These are phyloP conservation scores for Bertia moriformis DNA, from an alignment of 2,329 filamentous ascomycete species.

Conservation along the genomic window DNA sequence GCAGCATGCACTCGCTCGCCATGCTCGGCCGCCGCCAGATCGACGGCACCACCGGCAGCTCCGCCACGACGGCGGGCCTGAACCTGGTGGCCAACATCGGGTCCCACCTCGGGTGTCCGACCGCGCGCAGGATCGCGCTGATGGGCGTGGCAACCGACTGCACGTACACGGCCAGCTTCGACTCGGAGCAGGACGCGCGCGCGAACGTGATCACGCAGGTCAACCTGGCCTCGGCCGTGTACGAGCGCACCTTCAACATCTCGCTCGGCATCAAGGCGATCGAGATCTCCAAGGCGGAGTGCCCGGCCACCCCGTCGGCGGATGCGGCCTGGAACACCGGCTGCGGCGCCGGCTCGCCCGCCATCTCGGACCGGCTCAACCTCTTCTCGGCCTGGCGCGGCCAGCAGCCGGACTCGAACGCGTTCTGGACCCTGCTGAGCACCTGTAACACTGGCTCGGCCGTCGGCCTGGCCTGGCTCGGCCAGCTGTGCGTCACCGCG, in stretches of 20 bases:
- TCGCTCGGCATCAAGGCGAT: constrained; percentile 80
- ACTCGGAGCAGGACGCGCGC: constrained; percentile 46
- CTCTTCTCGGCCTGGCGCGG: constrained; percentile 84
- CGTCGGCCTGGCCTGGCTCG: constrained; percentile 85
- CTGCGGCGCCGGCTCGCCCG: constrained; percentile 50
- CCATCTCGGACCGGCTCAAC: constrained; percentile 68
- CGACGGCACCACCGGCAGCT: constrained; percentile 52
- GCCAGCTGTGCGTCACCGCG: constrained; percentile 60
- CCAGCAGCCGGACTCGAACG: constrained; percentile 61
- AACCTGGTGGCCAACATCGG: constrained; percentile 72
- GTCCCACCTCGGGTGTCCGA: constrained; percentile 69
- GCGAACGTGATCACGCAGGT: constrained; percentile 70
- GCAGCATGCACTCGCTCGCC: constrained; percentile 25
- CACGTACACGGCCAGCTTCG: constrained; percentile 64
- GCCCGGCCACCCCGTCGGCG: constrained; percentile 52
- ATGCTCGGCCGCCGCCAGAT: constrained; percentile 64
- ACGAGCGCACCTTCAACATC: constrained; percentile 87
- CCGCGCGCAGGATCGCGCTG: constrained; percentile 77
- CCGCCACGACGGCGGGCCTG: constrained; percentile 64
- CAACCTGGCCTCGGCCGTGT: constrained; percentile 74
- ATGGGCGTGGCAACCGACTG: constrained; percentile 90
- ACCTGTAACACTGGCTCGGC: constrained; percentile 70
- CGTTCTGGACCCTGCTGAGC: constrained; percentile 82
- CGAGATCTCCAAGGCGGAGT: constrained; percentile 60
- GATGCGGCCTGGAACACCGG: constrained; percentile 71